Percentiles rank a stretch among this genome's conserved stretches.
phyloP scores from a whole-genome alignment of 306 rosid genomes.

The Alnus glutinosa region DNA sequence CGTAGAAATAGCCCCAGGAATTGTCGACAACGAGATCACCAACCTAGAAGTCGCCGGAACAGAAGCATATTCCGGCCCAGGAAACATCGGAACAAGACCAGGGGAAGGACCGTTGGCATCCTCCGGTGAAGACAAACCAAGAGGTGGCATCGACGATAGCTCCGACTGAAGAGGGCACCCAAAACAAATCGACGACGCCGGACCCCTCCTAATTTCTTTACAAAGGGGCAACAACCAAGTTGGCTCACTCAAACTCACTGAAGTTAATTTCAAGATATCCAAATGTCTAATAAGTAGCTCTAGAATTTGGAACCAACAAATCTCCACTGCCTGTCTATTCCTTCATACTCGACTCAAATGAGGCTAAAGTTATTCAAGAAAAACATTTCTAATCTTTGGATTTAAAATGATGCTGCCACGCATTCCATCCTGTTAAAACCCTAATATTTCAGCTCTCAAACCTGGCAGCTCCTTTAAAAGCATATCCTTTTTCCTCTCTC shows the following conservation, averaged over 20 bases:
- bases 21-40: no score
- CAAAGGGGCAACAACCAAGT: background rate
- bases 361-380: background rate
- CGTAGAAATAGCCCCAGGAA: no score
- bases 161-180: no score
- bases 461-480: background rate
- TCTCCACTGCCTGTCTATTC: background rate
- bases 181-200: no score
- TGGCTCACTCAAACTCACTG: background rate
- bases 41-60: no score
- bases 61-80: no score
- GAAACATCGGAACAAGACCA: no score
- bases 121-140: no score
- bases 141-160: no score
- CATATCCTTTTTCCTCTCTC: background rate
- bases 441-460: background rate
- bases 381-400: background rate
- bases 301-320: background rate
- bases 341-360: background rate
- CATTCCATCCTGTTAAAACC: background rate
- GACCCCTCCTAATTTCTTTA: background rate
- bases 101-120: no score
- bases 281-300: background rate
- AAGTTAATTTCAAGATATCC: background rate
- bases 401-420: background rate